phyloP scores from a whole-genome alignment of 164 flowering plant genomes.

The Stephania cephalantha region DNA sequence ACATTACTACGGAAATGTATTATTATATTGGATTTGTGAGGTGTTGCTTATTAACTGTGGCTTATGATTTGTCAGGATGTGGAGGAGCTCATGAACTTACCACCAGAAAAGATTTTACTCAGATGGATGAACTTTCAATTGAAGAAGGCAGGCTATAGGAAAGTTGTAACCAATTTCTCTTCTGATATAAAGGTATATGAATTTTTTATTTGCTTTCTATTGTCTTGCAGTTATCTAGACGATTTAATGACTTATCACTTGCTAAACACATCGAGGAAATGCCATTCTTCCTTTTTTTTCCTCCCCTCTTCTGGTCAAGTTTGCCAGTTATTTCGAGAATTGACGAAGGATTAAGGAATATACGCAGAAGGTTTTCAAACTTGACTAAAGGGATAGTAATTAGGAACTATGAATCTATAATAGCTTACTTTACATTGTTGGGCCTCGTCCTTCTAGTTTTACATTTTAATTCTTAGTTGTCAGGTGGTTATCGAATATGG shows the following conservation, averaged over 20 bases:
- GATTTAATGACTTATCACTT: too few species aligned
- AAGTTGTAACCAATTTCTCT: constrained; percentile 64
- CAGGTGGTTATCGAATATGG: too few species aligned
- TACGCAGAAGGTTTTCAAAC: neutral
- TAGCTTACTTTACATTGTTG: too few species aligned
- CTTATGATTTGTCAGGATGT: constrained; percentile 53
- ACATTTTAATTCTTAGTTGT: too few species aligned
- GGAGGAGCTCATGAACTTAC: constrained; percentile 72
- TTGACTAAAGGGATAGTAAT: neutral
- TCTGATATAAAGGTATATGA: constrained; percentile 71
- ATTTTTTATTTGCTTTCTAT: neutral
- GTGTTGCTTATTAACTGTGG: neutral
- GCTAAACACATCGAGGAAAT: too few species aligned
- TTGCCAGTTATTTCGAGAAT: neutral
- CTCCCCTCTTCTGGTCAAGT: neutral
- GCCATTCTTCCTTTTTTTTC: neutral
- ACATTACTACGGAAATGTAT: neutral
- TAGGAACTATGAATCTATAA: neutral
- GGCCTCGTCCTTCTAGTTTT: too few species aligned
- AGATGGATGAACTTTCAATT: constrained; percentile 96
- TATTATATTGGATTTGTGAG: neutral
- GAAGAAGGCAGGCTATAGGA: constrained; percentile 69
- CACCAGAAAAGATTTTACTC: constrained; percentile 77
- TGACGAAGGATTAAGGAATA: neutral
- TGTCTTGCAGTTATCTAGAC: neutral